These are phyloP conservation scores for Eucalyptus cloeziana DNA, from an alignment of 345 rosid species.

Conservation along the genomic window DNA sequence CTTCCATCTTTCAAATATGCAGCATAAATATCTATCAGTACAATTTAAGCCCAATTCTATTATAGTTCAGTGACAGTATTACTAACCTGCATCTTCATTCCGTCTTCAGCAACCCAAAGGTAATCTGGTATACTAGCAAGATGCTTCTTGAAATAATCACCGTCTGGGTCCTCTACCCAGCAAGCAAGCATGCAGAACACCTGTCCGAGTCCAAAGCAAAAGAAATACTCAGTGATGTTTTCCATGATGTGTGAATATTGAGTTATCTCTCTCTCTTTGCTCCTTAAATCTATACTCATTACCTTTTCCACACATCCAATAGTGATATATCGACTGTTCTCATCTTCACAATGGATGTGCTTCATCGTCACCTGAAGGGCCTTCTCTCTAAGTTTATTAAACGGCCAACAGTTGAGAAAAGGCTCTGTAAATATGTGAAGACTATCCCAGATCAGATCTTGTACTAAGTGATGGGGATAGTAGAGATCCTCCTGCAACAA, in stretches of 20 bases:
- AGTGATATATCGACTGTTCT: slow-evolving; percentile 17
- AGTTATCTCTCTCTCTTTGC: not conserved
- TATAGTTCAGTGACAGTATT: not conserved
- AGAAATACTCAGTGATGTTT: not conserved
- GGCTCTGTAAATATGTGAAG: slow-evolving; percentile 17
- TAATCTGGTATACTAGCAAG: slow-evolving; percentile 40
- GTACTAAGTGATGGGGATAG: slow-evolving; percentile 23
- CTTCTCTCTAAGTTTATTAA: slow-evolving; percentile 12
- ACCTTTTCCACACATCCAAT: slow-evolving; percentile 28
- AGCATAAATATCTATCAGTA: not conserved
- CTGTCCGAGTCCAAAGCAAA: not conserved
- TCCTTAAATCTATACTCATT: not conserved
- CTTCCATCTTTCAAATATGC: not conserved
- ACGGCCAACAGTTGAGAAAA: slow-evolving; percentile 27
- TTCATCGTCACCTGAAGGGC: slow-evolving; percentile 14
- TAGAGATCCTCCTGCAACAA: slow-evolving; percentile 20
- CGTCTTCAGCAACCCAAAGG: slow-evolving; percentile 60
- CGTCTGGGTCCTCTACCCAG: slow-evolving; percentile 54
- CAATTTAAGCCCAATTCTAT: not conserved
- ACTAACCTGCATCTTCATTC: slow-evolving; percentile 47
- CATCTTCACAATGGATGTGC: slow-evolving; percentile 27
- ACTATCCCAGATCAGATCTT: slow-evolving; percentile 24
- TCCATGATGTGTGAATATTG: not conserved
- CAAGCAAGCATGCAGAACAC: slow-evolving; percentile 43
- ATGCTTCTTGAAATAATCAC: slow-evolving; percentile 36